Evolutionary conservation across 2,329 filamentous ascomycete species (phyloP), one percentile per base, ranked within the genome.

Genomic region (Fusarium hainanense): DNA sequence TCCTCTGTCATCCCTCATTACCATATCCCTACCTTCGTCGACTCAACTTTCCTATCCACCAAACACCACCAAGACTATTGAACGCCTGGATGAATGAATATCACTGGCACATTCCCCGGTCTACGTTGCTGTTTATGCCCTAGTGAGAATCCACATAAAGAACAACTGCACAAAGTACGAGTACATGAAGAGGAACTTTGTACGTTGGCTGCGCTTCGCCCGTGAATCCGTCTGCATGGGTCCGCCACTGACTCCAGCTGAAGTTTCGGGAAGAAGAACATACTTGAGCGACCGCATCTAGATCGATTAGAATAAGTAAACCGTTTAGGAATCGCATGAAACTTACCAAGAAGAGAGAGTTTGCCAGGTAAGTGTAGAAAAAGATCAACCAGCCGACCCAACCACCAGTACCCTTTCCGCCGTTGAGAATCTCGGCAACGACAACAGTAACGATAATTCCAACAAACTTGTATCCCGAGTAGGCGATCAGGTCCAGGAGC

Each of bases 401-500:
- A 57, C 93, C 92, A 51, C 94, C 92, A 4, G 93, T 96, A 23
- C 95, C 92, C 75, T 90, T 89, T 46, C 94, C 92, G 14, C 90
- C 89, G 59, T 91, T 97, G 70, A 93, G 81, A 18, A 93, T 85
- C 79, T 97, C 93, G 18, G 93, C 90, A 20, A 95, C 82, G 14
- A 92, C 87, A 67, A 98, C 89, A 0, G 94, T 98, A 51, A 93
- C 87, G 66, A 99, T 99, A 73, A 98, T 94, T 32, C 95, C 96
- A 28, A 99, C 95, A 77, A 99, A 99, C 81, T 99, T 99, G 84
- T 99, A 99, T 21, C 97, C 97, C 4, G 92, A 95, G 82, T 99
- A 99, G 7, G 97, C 97, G 56, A 99, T 91, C 52, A 99, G 82
- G 76, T 99, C 96, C 62, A 98, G 88, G 54, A 98, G 88, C 79